Evolutionary conservation across 495 filamentous ascomycete genomes (phyloP), one percentile per base, ranked within the genome.

Genomic region (Tirmania nivea): DNA sequence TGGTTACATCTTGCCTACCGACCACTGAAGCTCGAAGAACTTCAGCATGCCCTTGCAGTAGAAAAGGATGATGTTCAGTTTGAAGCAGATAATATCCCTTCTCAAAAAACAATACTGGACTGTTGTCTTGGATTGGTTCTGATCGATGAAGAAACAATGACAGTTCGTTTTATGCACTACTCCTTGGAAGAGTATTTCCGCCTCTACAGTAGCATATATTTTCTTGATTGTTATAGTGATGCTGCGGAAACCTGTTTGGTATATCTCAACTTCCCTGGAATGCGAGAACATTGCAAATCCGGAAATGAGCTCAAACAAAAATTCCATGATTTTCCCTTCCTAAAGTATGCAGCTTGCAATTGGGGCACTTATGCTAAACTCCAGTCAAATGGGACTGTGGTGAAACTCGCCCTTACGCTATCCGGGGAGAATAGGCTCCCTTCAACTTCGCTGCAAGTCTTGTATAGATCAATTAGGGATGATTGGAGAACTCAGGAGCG

Each of bases 141-240:
- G 1, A 45, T 59, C 5, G 57, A 60, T 12, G 39, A 35, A 10
- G 48, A 35, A 11, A 16, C n/a, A 3, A 10, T 1, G n/a, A 50
- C 21, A 17, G 48, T 60, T 37, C 50, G 48, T 8, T 16, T 59
- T 8, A 37, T 34, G 3, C 58, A 59, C n/a, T 48, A 57, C 16
- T 60, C 59, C 1, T 37, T 60, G 20, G 54, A 55, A 21, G 54
- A 61, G 34, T 60, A 57, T 25, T 57, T 61, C 21, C 11, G 8
- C 1, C n/a, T 11, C 11, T 4, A 11, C 1, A 12, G 48, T 4
- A 50, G 3, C 21, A 21, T 16, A 19, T 11, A 16, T 4, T 50
- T 50, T 9, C 48, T 9, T 19, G 2, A 50, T 12, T 2, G n/a
- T 20, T 12, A n/a, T 12, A 20, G 11, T 4, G 11, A 1, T 20